These are phyloP conservation scores for Cryptococcus sp. DNA, from an alignment of 1,284 basidiomycete species.

Conservation along the genomic window DNA sequence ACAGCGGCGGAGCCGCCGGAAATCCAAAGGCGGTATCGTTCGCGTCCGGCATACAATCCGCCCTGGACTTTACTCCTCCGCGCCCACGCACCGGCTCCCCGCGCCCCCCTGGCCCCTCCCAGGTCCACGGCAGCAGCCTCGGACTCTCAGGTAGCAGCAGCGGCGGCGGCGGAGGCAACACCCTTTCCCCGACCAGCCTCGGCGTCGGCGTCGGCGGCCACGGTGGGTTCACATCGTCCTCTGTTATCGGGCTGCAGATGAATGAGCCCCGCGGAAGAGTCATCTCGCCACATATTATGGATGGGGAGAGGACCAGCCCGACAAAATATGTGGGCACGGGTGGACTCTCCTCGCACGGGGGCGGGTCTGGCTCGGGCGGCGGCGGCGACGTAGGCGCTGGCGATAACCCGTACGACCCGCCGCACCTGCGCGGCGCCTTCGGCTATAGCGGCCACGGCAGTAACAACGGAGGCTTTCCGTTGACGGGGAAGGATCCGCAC, in stretches of 20 bases:
- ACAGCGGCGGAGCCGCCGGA: too few species aligned
- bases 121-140: too few species aligned
- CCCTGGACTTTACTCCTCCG: not conserved
- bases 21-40: too few species aligned
- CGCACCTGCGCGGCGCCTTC: not conserved
- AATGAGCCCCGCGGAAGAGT: constrained; percentile 14
- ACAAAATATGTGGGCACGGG: not conserved
- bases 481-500: constrained; percentile 14
- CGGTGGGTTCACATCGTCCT: constrained; percentile 7
- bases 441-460: not conserved
- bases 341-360: too few species aligned
- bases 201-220: too few species aligned
- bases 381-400: not conserved
- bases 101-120: constrained; percentile 1
- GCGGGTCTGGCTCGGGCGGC: too few species aligned
- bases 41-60: too few species aligned
- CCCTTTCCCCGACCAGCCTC: too few species aligned
- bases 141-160: too few species aligned
- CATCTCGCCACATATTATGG: constrained; percentile 9
- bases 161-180: too few species aligned
- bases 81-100: constrained; percentile 15
- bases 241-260: constrained; percentile 4
- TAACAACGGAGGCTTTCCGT: constrained; percentile 6
- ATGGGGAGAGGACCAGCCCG: not conserved
- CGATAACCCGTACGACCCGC: constrained; percentile 9